Percentiles rank a stretch among this genome's conserved stretches.
phyloP scores from a whole-genome alignment of 176 grass and related monocot species.

The Triticum monococcum region DNA sequence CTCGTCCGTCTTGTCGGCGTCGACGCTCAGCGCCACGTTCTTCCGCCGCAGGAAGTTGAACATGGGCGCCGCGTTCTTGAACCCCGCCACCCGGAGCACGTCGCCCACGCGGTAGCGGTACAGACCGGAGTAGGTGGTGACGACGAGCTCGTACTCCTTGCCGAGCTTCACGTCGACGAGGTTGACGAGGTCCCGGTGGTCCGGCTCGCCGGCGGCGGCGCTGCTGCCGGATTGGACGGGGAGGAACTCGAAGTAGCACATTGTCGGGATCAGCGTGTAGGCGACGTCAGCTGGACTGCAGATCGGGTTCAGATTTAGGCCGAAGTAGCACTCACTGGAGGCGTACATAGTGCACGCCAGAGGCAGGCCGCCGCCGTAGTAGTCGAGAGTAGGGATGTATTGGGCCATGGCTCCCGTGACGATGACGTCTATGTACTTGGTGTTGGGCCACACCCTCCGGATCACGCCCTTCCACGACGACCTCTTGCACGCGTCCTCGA shows the following conservation, averaged over 20 bases:
- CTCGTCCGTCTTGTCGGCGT: conserved; percentile 77
- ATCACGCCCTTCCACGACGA: conserved; percentile 83
- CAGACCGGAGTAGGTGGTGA: conserved; percentile 67
- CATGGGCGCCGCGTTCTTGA: conserved; percentile 61
- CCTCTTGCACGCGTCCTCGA: conserved; percentile 60
- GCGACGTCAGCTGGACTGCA: conserved; percentile 82
- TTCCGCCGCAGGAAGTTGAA: conserved; percentile 61
- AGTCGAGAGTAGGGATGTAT: conserved; percentile 80
- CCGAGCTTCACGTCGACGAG: conserved; percentile 64
- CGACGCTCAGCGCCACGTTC: conserved; percentile 69
- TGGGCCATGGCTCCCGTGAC: conserved; percentile 97
- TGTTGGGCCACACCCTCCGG: conserved; percentile 74
- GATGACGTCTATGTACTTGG: conserved; percentile 96
- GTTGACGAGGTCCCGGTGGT: conserved; percentile 44
- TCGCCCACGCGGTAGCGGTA: conserved; percentile 76
- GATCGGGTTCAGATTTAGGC: conserved; percentile 86
- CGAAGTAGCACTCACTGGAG: conserved; percentile 94
- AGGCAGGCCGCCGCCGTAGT: conserved; percentile 75
- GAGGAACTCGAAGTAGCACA: conserved; percentile 99
- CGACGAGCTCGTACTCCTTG: conserved; percentile 67
- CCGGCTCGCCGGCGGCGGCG: conserved; percentile 20
- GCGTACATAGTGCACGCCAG: conserved; percentile 97
- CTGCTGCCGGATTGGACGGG: conserved; percentile 27
- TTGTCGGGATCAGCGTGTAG: conserved; percentile 91
- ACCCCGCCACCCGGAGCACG: conserved; percentile 67